Conservation (phyloP, 768 basidiomycete species). For the Boletus barrowsii region DNA sequence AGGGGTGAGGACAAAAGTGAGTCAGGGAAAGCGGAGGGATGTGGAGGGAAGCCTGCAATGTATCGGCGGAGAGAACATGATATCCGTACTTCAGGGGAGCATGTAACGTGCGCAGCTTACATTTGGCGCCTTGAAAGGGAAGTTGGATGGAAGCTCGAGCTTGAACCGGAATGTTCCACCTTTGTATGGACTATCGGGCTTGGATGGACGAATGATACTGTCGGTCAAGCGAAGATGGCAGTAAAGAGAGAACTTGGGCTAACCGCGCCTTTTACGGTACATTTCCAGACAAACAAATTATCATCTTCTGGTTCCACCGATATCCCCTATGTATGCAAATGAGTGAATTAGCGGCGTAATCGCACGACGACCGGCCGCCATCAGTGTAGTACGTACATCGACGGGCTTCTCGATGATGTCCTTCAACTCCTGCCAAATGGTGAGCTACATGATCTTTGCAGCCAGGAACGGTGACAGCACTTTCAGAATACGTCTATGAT, state of each 20-base stretch:
- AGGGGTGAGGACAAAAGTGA: neutral
- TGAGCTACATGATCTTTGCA: conserved; percentile 6
- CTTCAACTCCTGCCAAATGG: conserved; percentile 54
- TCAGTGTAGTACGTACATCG: conserved; percentile 42
- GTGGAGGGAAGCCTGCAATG: conserved; percentile 9
- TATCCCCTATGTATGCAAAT: conserved; percentile 48
- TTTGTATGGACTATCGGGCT: conserved; percentile 83
- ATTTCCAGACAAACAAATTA: conserved; percentile 77
- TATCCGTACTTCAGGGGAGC: neutral
- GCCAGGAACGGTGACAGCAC: conserved; percentile 34
- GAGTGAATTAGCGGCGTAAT: conserved; percentile 8
- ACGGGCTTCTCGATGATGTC: conserved; percentile 63
- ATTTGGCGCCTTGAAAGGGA: conserved; percentile 83
- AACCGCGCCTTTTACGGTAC: conserved; percentile 71
- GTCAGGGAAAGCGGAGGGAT: neutral
- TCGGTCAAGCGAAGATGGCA: neutral
- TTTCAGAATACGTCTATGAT: conserved; percentile 68
- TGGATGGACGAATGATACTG: conserved; percentile 1
- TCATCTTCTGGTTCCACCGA: conserved; percentile 62
- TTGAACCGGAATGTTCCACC: conserved; percentile 76
- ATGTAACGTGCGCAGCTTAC: conserved; percentile 38
- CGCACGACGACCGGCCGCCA: neutral
- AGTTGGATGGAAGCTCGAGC: conserved; percentile 70
- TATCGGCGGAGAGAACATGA: conserved; percentile 16
- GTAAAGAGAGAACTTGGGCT: conserved; percentile 24